Evolutionary conservation across 352 stramenopile species (phyloP), one percentile per base, ranked within the genome.

Genomic region (Globisporangium solare): DNA sequence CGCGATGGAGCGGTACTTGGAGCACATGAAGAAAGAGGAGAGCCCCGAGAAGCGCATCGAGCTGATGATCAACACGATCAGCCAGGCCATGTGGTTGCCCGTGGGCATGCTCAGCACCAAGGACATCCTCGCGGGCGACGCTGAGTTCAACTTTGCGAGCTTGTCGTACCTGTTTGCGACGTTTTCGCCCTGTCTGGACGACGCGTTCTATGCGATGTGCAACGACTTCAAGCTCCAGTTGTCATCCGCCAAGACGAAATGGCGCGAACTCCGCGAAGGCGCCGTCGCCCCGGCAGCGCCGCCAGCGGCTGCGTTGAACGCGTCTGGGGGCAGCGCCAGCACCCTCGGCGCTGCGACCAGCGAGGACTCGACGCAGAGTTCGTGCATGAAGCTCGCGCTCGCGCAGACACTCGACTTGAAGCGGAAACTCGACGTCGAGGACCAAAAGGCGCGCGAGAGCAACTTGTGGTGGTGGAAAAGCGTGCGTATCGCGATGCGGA

Each of bases 401-500:
- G 77, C 78, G 5, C 79, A 90, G 41, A 83, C 74, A 56, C 56
- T 92, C 2, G 82, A 92, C 24, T 63, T 92, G n/a, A 92, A 92
- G 66, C 67, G 73, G 27, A 67, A 71, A 14, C 61, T 92, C 43
- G 79, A 92, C 35, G 18, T 47, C 7, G 82, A 90, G 35, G 74
- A 88, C 50, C 40, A 63, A 17, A 79, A 83, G 31, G 70, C 79
- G 10, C 76, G 76, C 18, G 82, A 92, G 27, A 78, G 78, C 3
- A 79, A 92, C 54, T 24, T 71, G 39, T 52, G 89, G 12, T 92
- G 82, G 82, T 75, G 73, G 65, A 88, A 89, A 49, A 82, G 75
- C 60, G 39, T 69, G 12, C 79, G 82, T 20, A 83, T 92, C 49
- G 71, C 90, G n/a, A 71, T 90, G 61, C 68, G 79, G 21, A 92